A percentile compares a stretch with the other conserved stretches of the same genome.
These are phyloP conservation scores for Euryodendron excelsum DNA, from an alignment of 148 eudicot species.

Conservation along the genomic window DNA sequence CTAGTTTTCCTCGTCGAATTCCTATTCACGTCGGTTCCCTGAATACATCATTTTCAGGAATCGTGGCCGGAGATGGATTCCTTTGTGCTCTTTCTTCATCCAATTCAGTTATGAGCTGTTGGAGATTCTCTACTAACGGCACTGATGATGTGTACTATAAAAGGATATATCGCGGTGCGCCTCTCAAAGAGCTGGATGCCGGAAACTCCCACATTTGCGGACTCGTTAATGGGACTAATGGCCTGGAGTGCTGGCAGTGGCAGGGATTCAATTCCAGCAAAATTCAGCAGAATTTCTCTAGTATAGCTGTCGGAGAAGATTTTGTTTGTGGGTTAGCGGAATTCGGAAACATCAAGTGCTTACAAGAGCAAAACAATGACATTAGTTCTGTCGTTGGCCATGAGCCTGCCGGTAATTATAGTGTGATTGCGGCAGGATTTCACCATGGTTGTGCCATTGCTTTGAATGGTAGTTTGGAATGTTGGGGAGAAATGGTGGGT, in stretches of 20 bases:
- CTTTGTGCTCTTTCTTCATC: constrained; percentile 41
- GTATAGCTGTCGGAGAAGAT: constrained; percentile 58
- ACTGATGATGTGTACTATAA: constrained; percentile 22
- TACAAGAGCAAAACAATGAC: background rate
- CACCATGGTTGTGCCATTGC: constrained; percentile 51
- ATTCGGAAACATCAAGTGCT: constrained; percentile 43
- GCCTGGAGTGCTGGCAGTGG: constrained; percentile 74
- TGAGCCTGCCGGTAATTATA: constrained; percentile 44
- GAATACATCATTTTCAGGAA: constrained; percentile 34
- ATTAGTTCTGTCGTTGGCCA: constrained; percentile 15
- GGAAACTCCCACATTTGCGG: constrained; percentile 75
- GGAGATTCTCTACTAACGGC: constrained; percentile 47
- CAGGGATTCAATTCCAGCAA: constrained; percentile 8
- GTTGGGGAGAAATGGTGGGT: constrained; percentile 60
- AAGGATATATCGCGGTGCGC: constrained; percentile 51
- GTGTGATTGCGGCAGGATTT: constrained; percentile 48
- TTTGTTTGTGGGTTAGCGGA: constrained; percentile 60
- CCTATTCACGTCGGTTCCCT: constrained; percentile 20
- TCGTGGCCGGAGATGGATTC: constrained; percentile 72
- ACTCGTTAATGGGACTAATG: constrained; percentile 22
- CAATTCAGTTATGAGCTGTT: constrained; percentile 51
- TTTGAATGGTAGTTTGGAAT: constrained; percentile 43
- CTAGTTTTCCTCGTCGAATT: constrained; percentile 36
- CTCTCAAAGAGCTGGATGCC: constrained; percentile 45
- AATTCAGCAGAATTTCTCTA: constrained; percentile 18